Conservation (phyloP, 306 rosid species). For the Notholithocarpus densiflorus region DNA sequence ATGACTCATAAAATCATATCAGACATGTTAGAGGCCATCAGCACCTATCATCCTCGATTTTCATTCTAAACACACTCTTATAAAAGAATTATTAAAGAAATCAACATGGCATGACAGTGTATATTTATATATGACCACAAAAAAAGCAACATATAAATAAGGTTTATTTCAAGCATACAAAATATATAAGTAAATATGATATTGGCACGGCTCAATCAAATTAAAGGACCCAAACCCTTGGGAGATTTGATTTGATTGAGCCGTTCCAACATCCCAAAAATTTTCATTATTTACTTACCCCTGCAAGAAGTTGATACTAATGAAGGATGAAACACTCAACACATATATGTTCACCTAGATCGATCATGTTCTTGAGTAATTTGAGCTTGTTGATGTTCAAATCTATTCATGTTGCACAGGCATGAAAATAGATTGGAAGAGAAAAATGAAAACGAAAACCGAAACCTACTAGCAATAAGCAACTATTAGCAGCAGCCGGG, state of each 20-base stretch:
- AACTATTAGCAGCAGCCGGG: neutral
- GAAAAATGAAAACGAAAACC: neutral
- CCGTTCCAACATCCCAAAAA: conserved; percentile 60
- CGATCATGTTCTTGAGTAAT: neutral
- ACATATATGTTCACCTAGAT: conserved; percentile 1
- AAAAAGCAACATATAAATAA: neutral
- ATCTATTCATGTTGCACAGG: neutral
- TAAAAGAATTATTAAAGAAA: neutral
- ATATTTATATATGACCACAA: neutral
- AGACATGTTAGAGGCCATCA: neutral
- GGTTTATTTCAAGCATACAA: neutral
- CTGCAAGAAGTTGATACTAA: neutral
- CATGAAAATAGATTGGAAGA: neutral
- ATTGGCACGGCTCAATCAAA: conserved; percentile 97
- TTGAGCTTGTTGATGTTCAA: neutral
- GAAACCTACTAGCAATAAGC: neutral
- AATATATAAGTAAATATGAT: conserved; percentile 29
- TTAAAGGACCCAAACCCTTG: conserved; percentile 46
- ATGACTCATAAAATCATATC: neutral
- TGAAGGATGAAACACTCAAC: neutral
- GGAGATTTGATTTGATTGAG: conserved; percentile 81
- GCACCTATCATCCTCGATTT: neutral
- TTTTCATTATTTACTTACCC: neutral
- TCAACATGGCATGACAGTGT: neutral
- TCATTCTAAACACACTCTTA: neutral